Conservation (phyloP, 208 protist species). For the Ichthyophonus hoferi region DNA sequence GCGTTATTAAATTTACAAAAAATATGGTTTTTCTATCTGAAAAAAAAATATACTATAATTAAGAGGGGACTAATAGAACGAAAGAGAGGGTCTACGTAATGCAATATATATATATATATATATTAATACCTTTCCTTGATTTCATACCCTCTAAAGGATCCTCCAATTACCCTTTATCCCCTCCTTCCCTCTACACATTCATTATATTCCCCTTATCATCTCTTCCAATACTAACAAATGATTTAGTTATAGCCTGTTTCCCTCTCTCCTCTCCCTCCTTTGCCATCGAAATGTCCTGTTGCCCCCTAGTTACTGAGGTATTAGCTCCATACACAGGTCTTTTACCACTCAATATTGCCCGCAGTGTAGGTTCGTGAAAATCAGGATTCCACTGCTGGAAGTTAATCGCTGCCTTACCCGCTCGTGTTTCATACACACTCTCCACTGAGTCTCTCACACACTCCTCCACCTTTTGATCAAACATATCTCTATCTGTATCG, state of each 20-base stretch:
- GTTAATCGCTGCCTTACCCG: not conserved
- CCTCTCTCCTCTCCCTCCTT: not conserved
- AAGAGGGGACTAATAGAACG: too few species aligned
- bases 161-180: not conserved
- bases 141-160: too few species aligned
- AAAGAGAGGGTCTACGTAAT: too few species aligned
- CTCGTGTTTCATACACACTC: not conserved
- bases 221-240: not conserved
- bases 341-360: not conserved
- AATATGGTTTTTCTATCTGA: too few species aligned
- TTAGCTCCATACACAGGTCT: not conserved
- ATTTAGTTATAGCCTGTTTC: not conserved
- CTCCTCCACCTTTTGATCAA: not conserved
- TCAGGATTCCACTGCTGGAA: not conserved
- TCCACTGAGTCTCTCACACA: not conserved
- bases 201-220: not conserved
- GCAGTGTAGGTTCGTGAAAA: not conserved
- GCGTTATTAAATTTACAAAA: too few species aligned
- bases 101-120: too few species aligned
- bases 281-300: not conserved
- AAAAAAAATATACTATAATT: too few species aligned
- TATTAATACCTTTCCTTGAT: too few species aligned
- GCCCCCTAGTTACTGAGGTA: not conserved
- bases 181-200: not conserved
- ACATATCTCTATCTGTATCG: not conserved